These are phyloP conservation scores for Pterocarpus macrocarpus DNA, from an alignment of 306 rosid species.

Conservation along the genomic window DNA sequence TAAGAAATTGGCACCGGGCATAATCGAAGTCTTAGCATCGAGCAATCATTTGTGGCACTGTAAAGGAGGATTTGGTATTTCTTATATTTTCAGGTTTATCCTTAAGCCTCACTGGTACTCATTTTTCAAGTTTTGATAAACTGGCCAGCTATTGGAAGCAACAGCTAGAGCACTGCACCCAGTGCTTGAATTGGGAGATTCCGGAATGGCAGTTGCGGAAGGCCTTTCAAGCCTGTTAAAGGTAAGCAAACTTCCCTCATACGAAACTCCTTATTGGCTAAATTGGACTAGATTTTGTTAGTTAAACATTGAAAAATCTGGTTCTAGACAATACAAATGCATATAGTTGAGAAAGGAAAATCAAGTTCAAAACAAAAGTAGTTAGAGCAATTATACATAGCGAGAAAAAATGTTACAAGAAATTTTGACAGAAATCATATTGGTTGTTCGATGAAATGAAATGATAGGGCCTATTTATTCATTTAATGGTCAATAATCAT, in stretches of 20 bases:
- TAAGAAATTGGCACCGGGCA: too few relatives aligned
- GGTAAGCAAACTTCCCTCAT: constrained; percentile 51
- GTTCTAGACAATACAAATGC: not conserved
- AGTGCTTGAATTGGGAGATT: constrained; percentile 77
- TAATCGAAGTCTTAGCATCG: too few relatives aligned
- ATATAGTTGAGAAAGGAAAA: constrained; percentile 7
- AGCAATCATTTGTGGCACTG: too few relatives aligned
- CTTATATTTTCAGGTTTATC: too few relatives aligned
- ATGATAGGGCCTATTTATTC: too few relatives aligned
- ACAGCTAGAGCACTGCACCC: constrained; percentile 85
- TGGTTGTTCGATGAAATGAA: too few relatives aligned
- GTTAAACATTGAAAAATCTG: constrained; percentile 17
- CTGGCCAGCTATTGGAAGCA: constrained; percentile 78
- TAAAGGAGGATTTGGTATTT: too few relatives aligned
- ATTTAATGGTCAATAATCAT: too few relatives aligned
- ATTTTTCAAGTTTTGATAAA: constrained; percentile 15
- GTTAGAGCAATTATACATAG: too few relatives aligned
- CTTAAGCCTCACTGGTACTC: not conserved
- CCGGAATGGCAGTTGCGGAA: constrained; percentile 76
- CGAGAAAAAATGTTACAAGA: too few relatives aligned
- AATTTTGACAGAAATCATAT: too few relatives aligned
- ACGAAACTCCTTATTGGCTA: not conserved
- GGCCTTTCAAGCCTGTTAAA: constrained; percentile 82
- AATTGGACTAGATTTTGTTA: constrained; percentile 5
- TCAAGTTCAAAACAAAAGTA: not conserved